Conservation (phyloP, 495 filamentous ascomycete species). For the Xylaria cubensis region DNA sequence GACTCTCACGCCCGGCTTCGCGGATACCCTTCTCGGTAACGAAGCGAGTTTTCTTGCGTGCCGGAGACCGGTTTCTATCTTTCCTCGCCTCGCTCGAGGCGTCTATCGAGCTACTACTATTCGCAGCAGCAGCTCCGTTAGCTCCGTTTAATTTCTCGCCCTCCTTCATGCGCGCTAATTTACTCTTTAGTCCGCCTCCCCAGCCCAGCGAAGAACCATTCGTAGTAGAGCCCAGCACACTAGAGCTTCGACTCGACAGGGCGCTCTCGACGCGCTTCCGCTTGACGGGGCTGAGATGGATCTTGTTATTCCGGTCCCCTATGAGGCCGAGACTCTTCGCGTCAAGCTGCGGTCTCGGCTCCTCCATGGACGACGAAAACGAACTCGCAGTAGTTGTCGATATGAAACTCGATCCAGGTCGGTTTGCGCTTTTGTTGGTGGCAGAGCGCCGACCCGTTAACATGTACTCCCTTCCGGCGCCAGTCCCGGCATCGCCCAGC, state of each 20-base stretch:
- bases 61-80: conserved; percentile 47
- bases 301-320: conserved; percentile 58
- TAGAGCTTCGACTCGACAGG: conserved; percentile 40
- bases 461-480: conserved; percentile 81
- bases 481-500: conserved; percentile 66
- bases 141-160: conserved; percentile 51
- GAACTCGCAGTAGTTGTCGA: conserved; percentile 17
- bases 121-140: conserved; percentile 39
- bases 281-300: conserved; percentile 78
- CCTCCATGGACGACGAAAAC: conserved; percentile 19
- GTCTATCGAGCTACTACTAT: conserved; percentile 21
- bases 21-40: conserved; percentile 77
- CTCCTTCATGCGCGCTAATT: conserved; percentile 61
- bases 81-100: background rate
- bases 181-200: conserved; percentile 53
- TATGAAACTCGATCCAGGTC: conserved; percentile 22
- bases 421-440: conserved; percentile 24
- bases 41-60: conserved; percentile 82
- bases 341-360: conserved; percentile 43
- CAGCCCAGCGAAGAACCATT: conserved; percentile 48
- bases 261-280: conserved; percentile 62
- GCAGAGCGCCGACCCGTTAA: conserved; percentile 37
- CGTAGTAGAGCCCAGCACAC: conserved; percentile 29
- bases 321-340: conserved; percentile 64
- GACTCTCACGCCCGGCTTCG: conserved; percentile 77